phyloP scores from a whole-genome alignment of 495 filamentous ascomycete genomes.

The Trichoderma gamsii region DNA sequence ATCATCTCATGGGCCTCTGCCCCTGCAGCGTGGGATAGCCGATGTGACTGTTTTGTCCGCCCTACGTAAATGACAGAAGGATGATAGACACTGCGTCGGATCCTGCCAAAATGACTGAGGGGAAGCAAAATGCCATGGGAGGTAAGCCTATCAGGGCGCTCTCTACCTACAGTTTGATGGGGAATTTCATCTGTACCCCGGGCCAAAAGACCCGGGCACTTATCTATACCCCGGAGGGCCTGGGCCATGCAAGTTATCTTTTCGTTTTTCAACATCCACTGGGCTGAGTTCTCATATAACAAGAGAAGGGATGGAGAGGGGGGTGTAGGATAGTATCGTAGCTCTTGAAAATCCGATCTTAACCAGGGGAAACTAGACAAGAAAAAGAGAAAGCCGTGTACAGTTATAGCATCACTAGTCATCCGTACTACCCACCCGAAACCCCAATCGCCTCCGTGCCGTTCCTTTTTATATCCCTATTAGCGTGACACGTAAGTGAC shows the following conservation, averaged over 20 bases:
- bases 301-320: background rate
- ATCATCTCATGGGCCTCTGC: background rate
- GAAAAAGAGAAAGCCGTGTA: background rate
- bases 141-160: background rate
- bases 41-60: background rate
- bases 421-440: background rate
- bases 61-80: background rate
- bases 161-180: background rate
- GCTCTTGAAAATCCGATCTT: background rate
- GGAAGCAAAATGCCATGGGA: background rate
- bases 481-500: constrained; percentile 1
- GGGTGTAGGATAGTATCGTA: background rate
- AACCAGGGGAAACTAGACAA: no score
- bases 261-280: background rate
- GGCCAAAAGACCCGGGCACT: background rate
- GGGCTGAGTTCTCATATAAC: background rate
- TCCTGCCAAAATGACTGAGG: background rate
- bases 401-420: no score
- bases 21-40: background rate
- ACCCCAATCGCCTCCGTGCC: background rate
- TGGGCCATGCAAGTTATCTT: background rate
- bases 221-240: background rate
- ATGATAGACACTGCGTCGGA: background rate
- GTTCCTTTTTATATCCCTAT: background rate
- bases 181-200: background rate